phyloP scores from a whole-genome alignment of 495 filamentous ascomycete genomes.

The Penicillium waksmanii region DNA sequence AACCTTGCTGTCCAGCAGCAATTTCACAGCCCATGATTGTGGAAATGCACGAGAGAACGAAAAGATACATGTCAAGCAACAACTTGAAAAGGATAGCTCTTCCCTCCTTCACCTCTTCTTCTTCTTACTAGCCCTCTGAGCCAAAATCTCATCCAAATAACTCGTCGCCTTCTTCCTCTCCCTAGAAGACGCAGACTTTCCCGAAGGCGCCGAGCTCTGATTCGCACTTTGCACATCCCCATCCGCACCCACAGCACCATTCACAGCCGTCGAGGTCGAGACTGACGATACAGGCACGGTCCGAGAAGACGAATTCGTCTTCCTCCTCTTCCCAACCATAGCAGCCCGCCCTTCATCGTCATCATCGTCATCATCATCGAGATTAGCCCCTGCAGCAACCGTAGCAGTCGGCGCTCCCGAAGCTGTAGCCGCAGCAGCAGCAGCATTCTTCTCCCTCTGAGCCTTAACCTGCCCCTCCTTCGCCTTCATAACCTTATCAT shows the following conservation, averaged over 20 bases:
- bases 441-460: not conserved
- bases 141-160: slow-evolving; percentile 56
- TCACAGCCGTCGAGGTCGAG: not conserved
- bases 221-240: not conserved
- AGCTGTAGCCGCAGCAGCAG: slow-evolving; percentile 9
- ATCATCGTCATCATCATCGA: slow-evolving; percentile 47
- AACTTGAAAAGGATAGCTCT: too few species aligned
- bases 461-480: not conserved
- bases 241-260: slow-evolving; percentile 8
- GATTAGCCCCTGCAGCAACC: slow-evolving; percentile 12
- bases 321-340: slow-evolving; percentile 53
- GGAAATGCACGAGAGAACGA: too few species aligned
- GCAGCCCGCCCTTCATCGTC: slow-evolving; percentile 65
- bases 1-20: too few species aligned
- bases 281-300: too few species aligned
- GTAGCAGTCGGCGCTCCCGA: slow-evolving; percentile 2
- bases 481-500: slow-evolving; percentile 44
- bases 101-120: slow-evolving; percentile 49
- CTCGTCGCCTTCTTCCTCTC: slow-evolving; percentile 39
- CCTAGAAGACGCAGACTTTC: slow-evolving; percentile 15
- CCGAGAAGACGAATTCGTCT: slow-evolving; percentile 8
- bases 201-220: too few species aligned
- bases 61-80: too few species aligned
- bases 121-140: slow-evolving; percentile 55
- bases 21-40: too few species aligned